Evolutionary conservation across 805 yeast species (phyloP).

Genomic region (Martiniozyma abietophila): DNA sequence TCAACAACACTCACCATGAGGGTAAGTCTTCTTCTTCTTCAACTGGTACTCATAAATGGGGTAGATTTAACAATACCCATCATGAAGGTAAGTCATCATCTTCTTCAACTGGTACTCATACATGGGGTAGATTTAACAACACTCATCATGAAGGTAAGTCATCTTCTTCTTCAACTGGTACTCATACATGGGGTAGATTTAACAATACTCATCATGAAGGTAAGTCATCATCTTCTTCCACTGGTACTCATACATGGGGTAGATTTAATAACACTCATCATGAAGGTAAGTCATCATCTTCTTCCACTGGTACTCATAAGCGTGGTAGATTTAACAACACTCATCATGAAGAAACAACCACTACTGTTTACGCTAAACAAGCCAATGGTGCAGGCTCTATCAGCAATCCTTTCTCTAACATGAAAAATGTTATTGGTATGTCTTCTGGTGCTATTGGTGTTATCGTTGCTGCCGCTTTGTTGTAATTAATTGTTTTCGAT

Average conservation of each 20-base stretch:
- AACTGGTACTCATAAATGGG: slow-evolving; percentile 35
- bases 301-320: slow-evolving; percentile 40
- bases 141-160: slow-evolving; percentile 24
- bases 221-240: slow-evolving; percentile 22
- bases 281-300: slow-evolving; percentile 29
- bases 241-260: slow-evolving; percentile 49
- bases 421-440: slow-evolving; percentile 19
- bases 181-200: slow-evolving; percentile 41
- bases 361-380: slow-evolving; percentile 19
- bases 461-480: slow-evolving; percentile 15
- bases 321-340: slow-evolving; percentile 48
- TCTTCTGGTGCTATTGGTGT: slow-evolving; percentile 16
- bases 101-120: slow-evolving; percentile 41
- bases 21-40: slow-evolving; percentile 13
- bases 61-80: slow-evolving; percentile 46
- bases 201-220: slow-evolving; percentile 34
- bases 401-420: slow-evolving; percentile 11
- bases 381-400: slow-evolving; percentile 15
- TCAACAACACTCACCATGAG: slow-evolving; percentile 33
- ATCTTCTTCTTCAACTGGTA: slow-evolving; percentile 28
- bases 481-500: slow-evolving; percentile 10
- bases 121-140: slow-evolving; percentile 46
- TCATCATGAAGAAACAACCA: slow-evolving; percentile 29
- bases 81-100: slow-evolving; percentile 28
- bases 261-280: slow-evolving; percentile 43